phyloP scores from a whole-genome alignment of 495 filamentous ascomycete genomes.

The Aspergillus diversus region DNA sequence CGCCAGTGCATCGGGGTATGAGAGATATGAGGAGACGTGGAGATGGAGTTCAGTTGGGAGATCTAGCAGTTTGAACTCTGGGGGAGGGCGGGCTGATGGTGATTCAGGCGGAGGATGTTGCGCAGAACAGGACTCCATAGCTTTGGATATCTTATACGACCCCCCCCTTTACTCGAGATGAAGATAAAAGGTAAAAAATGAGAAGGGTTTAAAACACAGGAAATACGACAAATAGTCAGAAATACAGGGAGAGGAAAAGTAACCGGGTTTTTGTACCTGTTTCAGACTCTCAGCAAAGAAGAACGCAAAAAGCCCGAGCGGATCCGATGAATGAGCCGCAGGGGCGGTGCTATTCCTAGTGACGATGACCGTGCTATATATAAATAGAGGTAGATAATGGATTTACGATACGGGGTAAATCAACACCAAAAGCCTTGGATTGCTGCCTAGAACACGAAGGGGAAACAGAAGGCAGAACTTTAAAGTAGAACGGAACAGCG shows the following conservation, averaged over 20 bases:
- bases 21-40: conserved; percentile 78
- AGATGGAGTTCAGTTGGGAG: conserved; percentile 70
- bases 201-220: no score
- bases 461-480: neutral
- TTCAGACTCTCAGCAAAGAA: neutral
- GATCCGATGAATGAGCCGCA: conserved; percentile 1
- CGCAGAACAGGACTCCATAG: conserved; percentile 11
- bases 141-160: neutral
- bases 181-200: no score
- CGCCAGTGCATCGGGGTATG: conserved; percentile 72
- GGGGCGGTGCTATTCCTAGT: conserved; percentile 3
- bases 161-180: no score
- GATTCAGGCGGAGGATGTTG: conserved; percentile 2
- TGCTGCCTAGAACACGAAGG: conserved; percentile 21
- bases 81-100: neutral
- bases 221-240: no score
- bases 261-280: neutral
- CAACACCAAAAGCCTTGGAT: neutral
- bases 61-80: conserved; percentile 31
- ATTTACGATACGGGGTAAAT: no score
- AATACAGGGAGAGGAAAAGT: neutral
- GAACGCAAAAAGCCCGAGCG: neutral
- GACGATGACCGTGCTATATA: conserved; percentile 17
- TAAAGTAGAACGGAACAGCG: conserved; percentile 5
- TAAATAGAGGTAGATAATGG: conserved; percentile 6